Conservation (phyloP, 371 early-diverging fungal genomes). For the Coemansia sp. region DNA sequence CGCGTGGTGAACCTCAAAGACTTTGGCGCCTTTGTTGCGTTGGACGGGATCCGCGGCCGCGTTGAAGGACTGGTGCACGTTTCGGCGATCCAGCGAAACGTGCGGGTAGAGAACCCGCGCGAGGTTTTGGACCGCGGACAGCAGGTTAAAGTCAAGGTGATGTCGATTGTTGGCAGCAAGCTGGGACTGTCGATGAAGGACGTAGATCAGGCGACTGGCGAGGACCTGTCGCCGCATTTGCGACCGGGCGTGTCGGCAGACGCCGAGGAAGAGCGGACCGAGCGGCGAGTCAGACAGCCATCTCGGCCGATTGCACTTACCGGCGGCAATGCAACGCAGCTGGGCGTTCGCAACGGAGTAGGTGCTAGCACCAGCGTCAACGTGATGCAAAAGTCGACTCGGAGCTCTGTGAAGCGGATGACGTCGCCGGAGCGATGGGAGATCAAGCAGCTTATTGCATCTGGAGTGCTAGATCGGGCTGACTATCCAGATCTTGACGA, state of each 20-base stretch:
- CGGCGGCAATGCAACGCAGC: conserved; percentile 23
- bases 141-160: conserved; percentile 87
- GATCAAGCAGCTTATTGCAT: conserved; percentile 94
- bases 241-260: conserved; percentile 44
- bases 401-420: conserved; percentile 69
- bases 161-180: conserved; percentile 80
- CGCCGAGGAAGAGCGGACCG: background rate
- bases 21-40: conserved; percentile 88
- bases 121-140: conserved; percentile 81
- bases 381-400: background rate
- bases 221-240: conserved; percentile 75
- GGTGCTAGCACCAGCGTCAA: background rate
- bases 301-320: conserved; percentile 7
- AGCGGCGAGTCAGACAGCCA: background rate
- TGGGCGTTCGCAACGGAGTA: conserved; percentile 11
- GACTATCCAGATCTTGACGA: conserved; percentile 89
- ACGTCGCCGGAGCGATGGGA: conserved; percentile 97
- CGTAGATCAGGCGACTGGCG: conserved; percentile 89
- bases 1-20: conserved; percentile 76
- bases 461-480: conserved; percentile 83
- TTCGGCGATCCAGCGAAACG: conserved; percentile 62
- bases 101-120: conserved; percentile 73
- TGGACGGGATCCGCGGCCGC: conserved; percentile 71
- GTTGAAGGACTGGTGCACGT: conserved; percentile 86
- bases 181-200: conserved; percentile 91